Percentiles rank a stretch among this genome's conserved stretches.
These are phyloP conservation scores for Herpomyces periplanetae DNA, from an alignment of 2,329 filamentous ascomycete genomes.

Conservation along the genomic window DNA sequence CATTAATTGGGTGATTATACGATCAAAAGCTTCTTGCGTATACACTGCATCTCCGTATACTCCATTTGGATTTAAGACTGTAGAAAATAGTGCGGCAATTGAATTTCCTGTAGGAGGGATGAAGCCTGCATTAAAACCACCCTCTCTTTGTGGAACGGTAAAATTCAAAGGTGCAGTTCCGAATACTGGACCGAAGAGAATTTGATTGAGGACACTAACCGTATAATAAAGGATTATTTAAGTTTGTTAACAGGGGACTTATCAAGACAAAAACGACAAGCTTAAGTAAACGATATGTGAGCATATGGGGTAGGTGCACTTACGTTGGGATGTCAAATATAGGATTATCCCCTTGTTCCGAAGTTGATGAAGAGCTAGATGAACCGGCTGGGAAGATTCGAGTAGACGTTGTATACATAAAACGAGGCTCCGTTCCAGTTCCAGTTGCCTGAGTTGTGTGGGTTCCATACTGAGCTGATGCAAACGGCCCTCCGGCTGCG, in stretches of 20 bases:
- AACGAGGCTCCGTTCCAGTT: conserved; percentile 3
- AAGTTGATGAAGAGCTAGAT: conserved; percentile 15
- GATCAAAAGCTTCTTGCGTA: conserved; percentile 56
- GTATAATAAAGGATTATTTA: no score
- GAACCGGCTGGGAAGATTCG: conserved; percentile 10
- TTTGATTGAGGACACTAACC: no score
- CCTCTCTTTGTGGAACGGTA: conserved; percentile 8
- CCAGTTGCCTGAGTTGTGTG: no score
- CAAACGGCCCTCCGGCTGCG: no score
- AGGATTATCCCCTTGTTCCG: conserved; percentile 3
- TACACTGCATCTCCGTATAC: conserved; percentile 43
- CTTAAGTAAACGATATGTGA: conserved; percentile 1
- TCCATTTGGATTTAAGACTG: conserved; percentile 8
- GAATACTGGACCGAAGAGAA: not conserved
- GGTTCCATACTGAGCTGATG: no score
- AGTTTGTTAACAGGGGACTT: no score
- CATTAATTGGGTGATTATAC: conserved; percentile 55
- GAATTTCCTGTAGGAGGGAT: conserved; percentile 6
- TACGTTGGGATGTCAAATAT: conserved; percentile 2
- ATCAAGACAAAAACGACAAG: no score
- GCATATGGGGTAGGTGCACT: not conserved
- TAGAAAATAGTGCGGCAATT: conserved; percentile 10
- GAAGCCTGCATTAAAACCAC: conserved; percentile 2
- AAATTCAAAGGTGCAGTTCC: not conserved
- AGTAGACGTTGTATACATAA: conserved; percentile 3